Conservation (phyloP, 2,329 filamentous ascomycete genomes). For the Cytospora mali region DNA sequence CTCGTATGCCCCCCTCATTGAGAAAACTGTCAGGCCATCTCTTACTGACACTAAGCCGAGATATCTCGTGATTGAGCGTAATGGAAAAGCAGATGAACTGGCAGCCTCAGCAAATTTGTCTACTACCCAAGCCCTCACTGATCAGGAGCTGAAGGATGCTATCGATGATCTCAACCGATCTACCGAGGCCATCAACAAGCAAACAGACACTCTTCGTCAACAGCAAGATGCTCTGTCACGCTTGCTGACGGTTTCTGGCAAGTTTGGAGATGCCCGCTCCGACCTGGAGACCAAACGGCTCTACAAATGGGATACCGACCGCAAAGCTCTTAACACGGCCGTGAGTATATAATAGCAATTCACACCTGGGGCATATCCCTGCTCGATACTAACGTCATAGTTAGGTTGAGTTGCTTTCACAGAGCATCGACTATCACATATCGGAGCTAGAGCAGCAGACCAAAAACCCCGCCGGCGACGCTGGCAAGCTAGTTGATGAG, state of each 20-base stretch:
- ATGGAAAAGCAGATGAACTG: conserved; percentile 51
- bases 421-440: conserved; percentile 49
- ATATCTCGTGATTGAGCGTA: conserved; percentile 52
- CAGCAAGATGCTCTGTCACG: conserved; percentile 64
- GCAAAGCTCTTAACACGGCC: conserved; percentile 45
- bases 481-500: conserved; percentile 53
- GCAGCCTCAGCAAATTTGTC: conserved; percentile 49
- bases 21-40: neutral
- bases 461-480: conserved; percentile 45
- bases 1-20: conserved; percentile 44
- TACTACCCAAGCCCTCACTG: conserved; percentile 53
- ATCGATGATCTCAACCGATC: conserved; percentile 66
- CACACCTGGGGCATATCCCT: too few relatives aligned
- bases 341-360: conserved; percentile 36
- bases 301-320: conserved; percentile 45
- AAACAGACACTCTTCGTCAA: conserved; percentile 61
- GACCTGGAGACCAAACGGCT: conserved; percentile 40
- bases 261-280: conserved; percentile 38
- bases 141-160: conserved; percentile 62
- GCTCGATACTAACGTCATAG: conserved; percentile 3
- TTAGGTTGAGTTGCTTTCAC: conserved; percentile 53
- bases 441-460: conserved; percentile 55
- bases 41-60: conserved; percentile 38
- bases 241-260: conserved; percentile 49
- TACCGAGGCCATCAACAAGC: conserved; percentile 64